These are phyloP conservation scores for Brettanomyces sp. DNA, from an alignment of 805 yeast genomes.

Conservation along the genomic window DNA sequence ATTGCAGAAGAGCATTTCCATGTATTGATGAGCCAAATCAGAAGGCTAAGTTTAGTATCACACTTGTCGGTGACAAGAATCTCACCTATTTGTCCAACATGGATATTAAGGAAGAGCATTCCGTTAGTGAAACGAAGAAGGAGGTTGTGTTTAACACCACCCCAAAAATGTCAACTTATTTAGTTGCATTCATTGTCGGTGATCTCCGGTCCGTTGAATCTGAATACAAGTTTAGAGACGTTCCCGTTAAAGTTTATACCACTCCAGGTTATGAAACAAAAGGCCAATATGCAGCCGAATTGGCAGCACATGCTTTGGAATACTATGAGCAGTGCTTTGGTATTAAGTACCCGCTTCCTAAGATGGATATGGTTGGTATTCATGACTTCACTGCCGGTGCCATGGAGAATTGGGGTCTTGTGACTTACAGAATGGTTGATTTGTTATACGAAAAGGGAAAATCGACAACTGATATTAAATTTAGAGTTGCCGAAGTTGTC, in stretches of 20 bases:
- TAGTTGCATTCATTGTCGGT: slow-evolving; percentile 51
- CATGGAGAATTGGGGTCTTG: slow-evolving; percentile 87
- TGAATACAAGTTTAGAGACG: slow-evolving; percentile 33
- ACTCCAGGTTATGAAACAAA: slow-evolving; percentile 38
- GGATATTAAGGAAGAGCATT: slow-evolving; percentile 27
- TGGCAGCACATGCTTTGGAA: slow-evolving; percentile 46
- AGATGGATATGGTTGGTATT: slow-evolving; percentile 73
- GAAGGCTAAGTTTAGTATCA: slow-evolving; percentile 48
- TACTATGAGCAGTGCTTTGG: slow-evolving; percentile 41
- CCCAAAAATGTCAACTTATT: slow-evolving; percentile 47
- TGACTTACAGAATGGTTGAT: slow-evolving; percentile 57
- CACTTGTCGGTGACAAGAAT: slow-evolving; percentile 27
- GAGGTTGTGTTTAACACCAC: slow-evolving; percentile 36
- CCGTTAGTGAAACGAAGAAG: slow-evolving; percentile 9
- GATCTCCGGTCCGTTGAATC: slow-evolving; percentile 47
- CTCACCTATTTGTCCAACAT: slow-evolving; percentile 38
- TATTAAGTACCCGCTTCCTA: slow-evolving; percentile 66
- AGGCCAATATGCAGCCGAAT: slow-evolving; percentile 38
- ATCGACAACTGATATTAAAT: slow-evolving; percentile 44
- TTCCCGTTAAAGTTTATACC: slow-evolving; percentile 46
- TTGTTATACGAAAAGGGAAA: slow-evolving; percentile 39
- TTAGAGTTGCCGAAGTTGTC: slow-evolving; percentile 74
- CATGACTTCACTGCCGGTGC: slow-evolving; percentile 79
- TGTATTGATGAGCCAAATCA: slow-evolving; percentile 49
- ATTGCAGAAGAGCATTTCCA: slow-evolving; percentile 52